phyloP scores from a whole-genome alignment of 2,329 filamentous ascomycete species.

The Cryoendolithus antarcticus region DNA sequence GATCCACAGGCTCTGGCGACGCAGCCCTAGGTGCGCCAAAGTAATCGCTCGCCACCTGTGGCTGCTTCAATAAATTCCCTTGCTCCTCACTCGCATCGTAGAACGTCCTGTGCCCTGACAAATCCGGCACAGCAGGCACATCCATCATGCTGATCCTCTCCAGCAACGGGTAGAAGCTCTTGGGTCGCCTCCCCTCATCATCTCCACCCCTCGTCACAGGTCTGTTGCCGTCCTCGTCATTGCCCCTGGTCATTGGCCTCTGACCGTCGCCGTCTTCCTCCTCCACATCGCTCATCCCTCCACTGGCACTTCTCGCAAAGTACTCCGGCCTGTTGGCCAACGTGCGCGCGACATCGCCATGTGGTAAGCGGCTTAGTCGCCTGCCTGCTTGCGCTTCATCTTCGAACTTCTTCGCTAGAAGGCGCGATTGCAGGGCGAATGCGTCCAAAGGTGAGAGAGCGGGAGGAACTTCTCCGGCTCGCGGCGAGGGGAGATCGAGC shows the following conservation, averaged over 20 bases:
- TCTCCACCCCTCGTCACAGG: too few relatives aligned
- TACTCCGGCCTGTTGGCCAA: slow-evolving; percentile 67
- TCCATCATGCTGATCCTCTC: too few relatives aligned
- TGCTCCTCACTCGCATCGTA: background rate
- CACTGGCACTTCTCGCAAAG: slow-evolving; percentile 46
- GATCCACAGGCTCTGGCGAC: slow-evolving; percentile 34
- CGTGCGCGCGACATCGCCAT: slow-evolving; percentile 70
- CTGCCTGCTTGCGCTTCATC: slow-evolving; percentile 58
- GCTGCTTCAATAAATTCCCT: background rate
- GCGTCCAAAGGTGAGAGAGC: slow-evolving; percentile 88
- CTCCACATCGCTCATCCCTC: slow-evolving; percentile 23
- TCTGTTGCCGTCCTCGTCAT: too few relatives aligned
- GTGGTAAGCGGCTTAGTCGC: slow-evolving; percentile 74
- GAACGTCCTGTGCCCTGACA: background rate
- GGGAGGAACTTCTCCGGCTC: slow-evolving; percentile 56
- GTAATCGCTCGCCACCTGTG: slow-evolving; percentile 24
- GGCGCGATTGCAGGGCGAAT: slow-evolving; percentile 79
- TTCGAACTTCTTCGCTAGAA: slow-evolving; percentile 78
- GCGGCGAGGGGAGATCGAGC: slow-evolving; percentile 34
- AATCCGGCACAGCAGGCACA: too few relatives aligned
- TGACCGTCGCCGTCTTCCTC: slow-evolving; percentile 4
- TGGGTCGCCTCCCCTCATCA: too few relatives aligned
- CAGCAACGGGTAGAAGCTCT: too few relatives aligned
- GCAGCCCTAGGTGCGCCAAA: slow-evolving; percentile 33
- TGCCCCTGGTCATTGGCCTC: too few relatives aligned